Conservation (phyloP, 75 land plant genomes). For the Isoetes taiwanensis region DNA sequence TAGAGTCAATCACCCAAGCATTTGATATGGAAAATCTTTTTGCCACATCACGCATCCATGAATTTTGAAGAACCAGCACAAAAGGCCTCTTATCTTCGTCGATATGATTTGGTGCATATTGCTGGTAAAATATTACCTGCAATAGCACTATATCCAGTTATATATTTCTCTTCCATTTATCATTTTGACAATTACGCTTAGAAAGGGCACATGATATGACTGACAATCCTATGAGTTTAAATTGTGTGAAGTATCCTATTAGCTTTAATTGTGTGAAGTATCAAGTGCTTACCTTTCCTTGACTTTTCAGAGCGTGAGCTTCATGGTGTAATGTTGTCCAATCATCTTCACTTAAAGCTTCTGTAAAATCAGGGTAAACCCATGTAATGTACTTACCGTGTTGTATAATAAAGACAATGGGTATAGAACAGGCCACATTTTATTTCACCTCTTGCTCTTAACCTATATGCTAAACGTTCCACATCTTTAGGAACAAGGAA, state of each 20-base stretch:
- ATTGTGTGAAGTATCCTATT: no score
- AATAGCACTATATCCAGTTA: neutral
- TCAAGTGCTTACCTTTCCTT: slow-evolving; percentile 4
- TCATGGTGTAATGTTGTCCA: neutral
- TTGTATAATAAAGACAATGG: no score
- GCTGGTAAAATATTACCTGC: slow-evolving; percentile 4
- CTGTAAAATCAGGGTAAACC: neutral
- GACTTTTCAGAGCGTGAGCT: neutral
- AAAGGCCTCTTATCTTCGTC: neutral
- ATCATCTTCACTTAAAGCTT: neutral
- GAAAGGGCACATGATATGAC: no score
- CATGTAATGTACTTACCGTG: no score
- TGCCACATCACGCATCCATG: neutral
- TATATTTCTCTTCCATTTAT: no score
- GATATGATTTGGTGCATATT: neutral
- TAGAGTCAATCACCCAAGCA: neutral
- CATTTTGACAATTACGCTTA: no score
- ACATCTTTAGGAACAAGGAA: slow-evolving; percentile 4
- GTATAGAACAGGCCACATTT: no score
- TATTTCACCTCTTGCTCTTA: slow-evolving; percentile 1
- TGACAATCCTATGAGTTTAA: no score
- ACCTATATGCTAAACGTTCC: neutral
- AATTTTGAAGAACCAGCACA: neutral
- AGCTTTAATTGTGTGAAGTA: no score
- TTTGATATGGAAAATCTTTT: neutral